Evolutionary conservation across 441 rosid genomes (phyloP).

Genomic region (Populus hybrid): DNA sequence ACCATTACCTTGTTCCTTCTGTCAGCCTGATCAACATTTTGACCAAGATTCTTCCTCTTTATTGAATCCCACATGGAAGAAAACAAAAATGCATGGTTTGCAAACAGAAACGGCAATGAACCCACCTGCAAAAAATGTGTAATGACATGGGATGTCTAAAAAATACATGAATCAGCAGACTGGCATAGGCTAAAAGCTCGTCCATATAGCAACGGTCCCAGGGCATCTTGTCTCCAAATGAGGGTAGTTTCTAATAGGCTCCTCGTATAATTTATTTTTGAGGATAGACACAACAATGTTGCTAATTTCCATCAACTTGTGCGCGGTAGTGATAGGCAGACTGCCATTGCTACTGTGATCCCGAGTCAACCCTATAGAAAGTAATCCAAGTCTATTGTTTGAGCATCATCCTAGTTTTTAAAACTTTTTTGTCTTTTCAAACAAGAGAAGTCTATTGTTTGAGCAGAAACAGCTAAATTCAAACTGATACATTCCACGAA

Average conservation of each 20-base stretch:
- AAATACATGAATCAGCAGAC: not conserved
- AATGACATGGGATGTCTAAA: not conserved
- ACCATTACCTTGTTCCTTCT: not conserved
- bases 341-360: not conserved
- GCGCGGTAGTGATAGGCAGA: not conserved
- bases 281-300: not conserved
- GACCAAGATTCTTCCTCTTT: not conserved
- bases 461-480: no score
- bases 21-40: not conserved
- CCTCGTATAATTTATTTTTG: not conserved
- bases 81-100: not conserved
- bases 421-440: no score
- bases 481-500: no score
- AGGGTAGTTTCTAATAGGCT: not conserved
- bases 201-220: not conserved
- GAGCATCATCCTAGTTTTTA: no score
- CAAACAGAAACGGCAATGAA: conserved; percentile 1
- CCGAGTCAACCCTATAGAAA: not conserved
- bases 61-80: not conserved
- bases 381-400: not conserved
- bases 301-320: not conserved
- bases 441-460: no score
- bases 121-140: conserved; percentile 3
- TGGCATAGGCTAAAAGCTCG: not conserved
- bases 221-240: not conserved